A percentile compares a stretch with the other conserved stretches of the same genome.
Conservation (phyloP, 2,329 filamentous ascomycete species). For the Neonectria sp. region DNA sequence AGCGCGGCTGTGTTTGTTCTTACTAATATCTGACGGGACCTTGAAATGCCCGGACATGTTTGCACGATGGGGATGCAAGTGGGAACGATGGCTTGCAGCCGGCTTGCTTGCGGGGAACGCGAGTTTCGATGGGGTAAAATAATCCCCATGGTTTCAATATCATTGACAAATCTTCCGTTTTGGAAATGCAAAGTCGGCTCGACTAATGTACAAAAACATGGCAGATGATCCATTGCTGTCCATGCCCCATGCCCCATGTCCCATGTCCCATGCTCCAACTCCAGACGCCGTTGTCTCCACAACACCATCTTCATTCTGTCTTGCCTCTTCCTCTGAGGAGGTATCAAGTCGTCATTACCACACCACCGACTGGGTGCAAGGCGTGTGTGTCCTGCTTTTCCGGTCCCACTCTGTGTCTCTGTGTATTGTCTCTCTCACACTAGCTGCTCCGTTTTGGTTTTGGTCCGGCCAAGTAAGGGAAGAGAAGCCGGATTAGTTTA, state of each 20-base stretch:
- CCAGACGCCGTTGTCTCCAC: constrained; percentile 20
- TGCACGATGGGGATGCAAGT: constrained; percentile 14
- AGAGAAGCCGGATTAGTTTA: constrained; percentile 21
- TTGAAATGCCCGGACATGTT: constrained; percentile 14
- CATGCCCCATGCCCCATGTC: constrained; percentile 16
- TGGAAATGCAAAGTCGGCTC: constrained; percentile 10
- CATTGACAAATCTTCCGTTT: constrained; percentile 31
- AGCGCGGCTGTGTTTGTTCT: background rate
- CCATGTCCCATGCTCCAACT: constrained; percentile 13
- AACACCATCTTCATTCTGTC: background rate
- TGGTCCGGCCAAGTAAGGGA: constrained; percentile 2
- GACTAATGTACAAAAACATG: constrained; percentile 38
- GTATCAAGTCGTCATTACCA: constrained; percentile 28
- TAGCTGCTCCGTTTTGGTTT: constrained; percentile 9
- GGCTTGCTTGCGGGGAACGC: constrained; percentile 35
- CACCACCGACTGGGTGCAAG: constrained; percentile 39
- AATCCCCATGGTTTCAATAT: constrained; percentile 21
- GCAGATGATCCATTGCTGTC: constrained; percentile 21
- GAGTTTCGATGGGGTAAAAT: constrained; percentile 43
- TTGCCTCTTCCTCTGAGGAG: constrained; percentile 17
- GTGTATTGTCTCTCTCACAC: background rate
- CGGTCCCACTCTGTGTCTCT: constrained; percentile 3
- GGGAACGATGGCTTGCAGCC: constrained; percentile 22
- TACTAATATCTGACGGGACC: background rate
- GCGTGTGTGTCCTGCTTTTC: constrained; percentile 13